phyloP scores from a whole-genome alignment of 352 stramenopile species.

The Phytopythium cucurbitacearum region DNA sequence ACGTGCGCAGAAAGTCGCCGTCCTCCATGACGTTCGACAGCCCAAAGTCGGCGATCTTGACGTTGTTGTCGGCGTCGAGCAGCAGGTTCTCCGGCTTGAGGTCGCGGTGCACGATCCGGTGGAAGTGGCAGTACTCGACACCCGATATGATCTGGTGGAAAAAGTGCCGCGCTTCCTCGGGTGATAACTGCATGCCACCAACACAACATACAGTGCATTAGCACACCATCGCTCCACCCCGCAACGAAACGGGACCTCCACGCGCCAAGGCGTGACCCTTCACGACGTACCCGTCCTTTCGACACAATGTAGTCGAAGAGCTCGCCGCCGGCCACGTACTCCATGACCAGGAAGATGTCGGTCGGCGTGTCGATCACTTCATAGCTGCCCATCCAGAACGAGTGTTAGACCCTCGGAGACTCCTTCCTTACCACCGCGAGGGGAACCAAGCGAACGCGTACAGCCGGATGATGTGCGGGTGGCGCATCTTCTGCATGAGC shows the following conservation, averaged over 20 bases:
- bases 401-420: not conserved
- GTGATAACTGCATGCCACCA: constrained; percentile 63
- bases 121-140: constrained; percentile 99
- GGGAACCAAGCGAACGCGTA: constrained; percentile 37
- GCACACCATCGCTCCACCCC: not conserved
- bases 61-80: constrained; percentile 97
- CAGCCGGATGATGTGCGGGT: constrained; percentile 99
- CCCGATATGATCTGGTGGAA: constrained; percentile 98
- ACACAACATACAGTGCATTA: constrained; percentile 1
- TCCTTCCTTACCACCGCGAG: not conserved
- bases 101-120: constrained; percentile 98
- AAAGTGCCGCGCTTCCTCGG: constrained; percentile 98
- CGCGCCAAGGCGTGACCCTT: no score
- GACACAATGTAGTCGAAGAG: constrained; percentile 99
- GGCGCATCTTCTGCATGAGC: constrained; percentile 97
- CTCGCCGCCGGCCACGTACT: constrained; percentile 93
- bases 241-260: no score
- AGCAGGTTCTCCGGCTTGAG: constrained; percentile 98
- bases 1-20: constrained; percentile 98
- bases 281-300: constrained; percentile 75
- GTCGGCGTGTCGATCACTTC: constrained; percentile 99
- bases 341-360: constrained; percentile 96
- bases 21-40: constrained; percentile 99
- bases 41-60: constrained; percentile 99
- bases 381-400: constrained; percentile 48